These are phyloP conservation scores for Apophysomyces variabilis DNA, from an alignment of 371 early-diverging fungal genomes.

Conservation along the genomic window DNA sequence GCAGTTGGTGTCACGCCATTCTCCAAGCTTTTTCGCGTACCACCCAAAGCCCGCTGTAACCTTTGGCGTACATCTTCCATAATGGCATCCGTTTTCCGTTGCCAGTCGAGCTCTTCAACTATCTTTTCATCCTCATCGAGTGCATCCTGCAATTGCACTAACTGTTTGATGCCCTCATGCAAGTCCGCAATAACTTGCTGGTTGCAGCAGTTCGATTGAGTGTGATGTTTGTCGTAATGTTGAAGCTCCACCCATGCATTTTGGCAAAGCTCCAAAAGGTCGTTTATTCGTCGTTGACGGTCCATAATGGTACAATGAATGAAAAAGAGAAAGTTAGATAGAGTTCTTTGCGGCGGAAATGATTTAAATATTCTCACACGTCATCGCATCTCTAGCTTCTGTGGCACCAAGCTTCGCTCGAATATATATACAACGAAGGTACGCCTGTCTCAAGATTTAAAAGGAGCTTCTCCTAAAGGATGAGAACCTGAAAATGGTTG, in stretches of 20 bases:
- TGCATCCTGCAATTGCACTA: conserved; percentile 27
- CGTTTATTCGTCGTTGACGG: conserved; percentile 17
- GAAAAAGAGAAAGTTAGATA: neutral
- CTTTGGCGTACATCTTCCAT: conserved; percentile 31
- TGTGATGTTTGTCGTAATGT: conserved; percentile 4
- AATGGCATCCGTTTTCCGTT: conserved; percentile 24
- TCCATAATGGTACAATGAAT: conserved; percentile 13
- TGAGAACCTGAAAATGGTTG: too few species aligned
- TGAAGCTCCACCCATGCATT: conserved; percentile 21
- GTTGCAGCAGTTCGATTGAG: neutral
- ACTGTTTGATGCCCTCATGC: conserved; percentile 24
- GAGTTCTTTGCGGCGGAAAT: too few species aligned
- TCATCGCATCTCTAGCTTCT: too few species aligned
- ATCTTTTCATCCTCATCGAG: conserved; percentile 18
- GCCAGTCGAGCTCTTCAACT: conserved; percentile 26
- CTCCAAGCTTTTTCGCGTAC: conserved; percentile 19
- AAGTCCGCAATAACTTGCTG: conserved; percentile 10
- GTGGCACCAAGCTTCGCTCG: too few species aligned
- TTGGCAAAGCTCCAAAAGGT: conserved; percentile 23
- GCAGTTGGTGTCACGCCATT: conserved; percentile 8
- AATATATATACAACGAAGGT: too few species aligned
- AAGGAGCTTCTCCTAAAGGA: too few species aligned
- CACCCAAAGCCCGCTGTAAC: conserved; percentile 25
- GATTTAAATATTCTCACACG: too few species aligned
- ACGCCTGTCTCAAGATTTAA: too few species aligned